Percentiles rank a stretch among this genome's conserved stretches.
Conservation (phyloP, 768 basidiomycete genomes). For the Suillus placidus region DNA sequence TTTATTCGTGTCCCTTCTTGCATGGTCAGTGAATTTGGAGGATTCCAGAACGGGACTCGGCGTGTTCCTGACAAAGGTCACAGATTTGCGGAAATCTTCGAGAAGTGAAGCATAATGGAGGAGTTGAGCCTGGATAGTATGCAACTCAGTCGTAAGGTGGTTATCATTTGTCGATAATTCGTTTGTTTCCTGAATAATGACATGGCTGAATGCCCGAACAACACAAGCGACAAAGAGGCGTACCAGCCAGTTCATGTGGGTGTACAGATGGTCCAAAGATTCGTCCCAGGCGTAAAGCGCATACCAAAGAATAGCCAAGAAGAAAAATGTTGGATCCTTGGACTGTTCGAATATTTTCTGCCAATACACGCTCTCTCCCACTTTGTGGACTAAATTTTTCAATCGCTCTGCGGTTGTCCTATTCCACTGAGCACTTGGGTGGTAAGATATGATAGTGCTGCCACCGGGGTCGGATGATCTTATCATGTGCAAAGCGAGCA, state of each 20-base stretch:
- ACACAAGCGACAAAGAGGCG: background rate
- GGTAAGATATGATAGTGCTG: constrained; percentile 40
- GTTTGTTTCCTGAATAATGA: constrained; percentile 43
- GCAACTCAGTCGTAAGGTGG: constrained; percentile 53
- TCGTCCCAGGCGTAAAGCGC: constrained; percentile 67
- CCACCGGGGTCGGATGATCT: constrained; percentile 25
- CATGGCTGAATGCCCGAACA: background rate
- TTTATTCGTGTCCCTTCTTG: constrained; percentile 24
- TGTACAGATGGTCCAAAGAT: constrained; percentile 52
- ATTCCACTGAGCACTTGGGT: constrained; percentile 27
- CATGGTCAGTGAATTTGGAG: constrained; percentile 14
- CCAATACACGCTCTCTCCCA: constrained; percentile 42
- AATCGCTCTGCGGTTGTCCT: constrained; percentile 33
- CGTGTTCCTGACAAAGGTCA: constrained; percentile 51
- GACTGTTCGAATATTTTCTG: constrained; percentile 33
- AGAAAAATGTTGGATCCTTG: constrained; percentile 36
- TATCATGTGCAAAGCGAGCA: constrained; percentile 44
- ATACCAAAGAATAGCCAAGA: constrained; percentile 55
- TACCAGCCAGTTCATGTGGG: constrained; percentile 54
- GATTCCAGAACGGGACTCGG: constrained; percentile 50
- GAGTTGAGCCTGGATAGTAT: constrained; percentile 59
- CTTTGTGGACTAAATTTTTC: constrained; percentile 32
- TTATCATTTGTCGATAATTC: constrained; percentile 42
- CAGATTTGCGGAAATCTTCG: constrained; percentile 54
- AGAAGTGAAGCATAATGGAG: constrained; percentile 60